phyloP scores from a whole-genome alignment of 2,329 filamentous ascomycete genomes.

The Pyrenochaeta sp. region DNA sequence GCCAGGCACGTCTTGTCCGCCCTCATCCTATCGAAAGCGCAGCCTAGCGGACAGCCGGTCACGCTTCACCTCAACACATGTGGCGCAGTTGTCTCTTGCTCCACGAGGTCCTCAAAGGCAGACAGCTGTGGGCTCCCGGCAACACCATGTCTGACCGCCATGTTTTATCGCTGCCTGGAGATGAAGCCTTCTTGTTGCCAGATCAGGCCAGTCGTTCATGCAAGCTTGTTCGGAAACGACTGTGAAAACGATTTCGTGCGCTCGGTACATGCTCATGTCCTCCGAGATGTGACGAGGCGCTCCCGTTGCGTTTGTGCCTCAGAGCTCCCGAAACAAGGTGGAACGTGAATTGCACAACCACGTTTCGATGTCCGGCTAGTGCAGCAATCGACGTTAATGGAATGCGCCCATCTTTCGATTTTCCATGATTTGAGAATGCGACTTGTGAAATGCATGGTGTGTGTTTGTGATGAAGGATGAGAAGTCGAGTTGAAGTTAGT shows the following conservation, averaged over 20 bases:
- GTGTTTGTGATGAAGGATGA: neutral
- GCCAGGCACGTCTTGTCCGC: no score
- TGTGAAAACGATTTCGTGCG: constrained; percentile 10
- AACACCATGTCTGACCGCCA: constrained; percentile 18
- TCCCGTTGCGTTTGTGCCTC: constrained; percentile 21
- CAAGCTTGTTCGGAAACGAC: constrained; percentile 11
- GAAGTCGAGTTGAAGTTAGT: no score
- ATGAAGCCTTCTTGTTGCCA: constrained; percentile 25
- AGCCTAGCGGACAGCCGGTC: constrained; percentile 16
- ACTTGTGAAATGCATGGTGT: neutral
- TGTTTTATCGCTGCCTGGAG: constrained; percentile 39
- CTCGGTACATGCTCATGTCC: constrained; percentile 10
- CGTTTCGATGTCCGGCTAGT: constrained; percentile 22
- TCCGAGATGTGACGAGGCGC: constrained; percentile 13
- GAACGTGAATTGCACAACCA: constrained; percentile 24
- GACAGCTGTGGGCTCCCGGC: constrained; percentile 13
- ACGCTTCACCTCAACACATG: constrained; percentile 19
- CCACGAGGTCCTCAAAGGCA: constrained; percentile 22
- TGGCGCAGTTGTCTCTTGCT: constrained; percentile 31
- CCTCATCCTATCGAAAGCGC: constrained; percentile 29
- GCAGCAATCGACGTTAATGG: neutral
- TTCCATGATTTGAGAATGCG: neutral
- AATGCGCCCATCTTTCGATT: neutral
- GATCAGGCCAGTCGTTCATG: constrained; percentile 21
- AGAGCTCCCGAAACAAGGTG: constrained; percentile 35